These are phyloP conservation scores for Debaryomycetaceae sp. DNA, from an alignment of 1,139 yeast species.

Conservation along the genomic window DNA sequence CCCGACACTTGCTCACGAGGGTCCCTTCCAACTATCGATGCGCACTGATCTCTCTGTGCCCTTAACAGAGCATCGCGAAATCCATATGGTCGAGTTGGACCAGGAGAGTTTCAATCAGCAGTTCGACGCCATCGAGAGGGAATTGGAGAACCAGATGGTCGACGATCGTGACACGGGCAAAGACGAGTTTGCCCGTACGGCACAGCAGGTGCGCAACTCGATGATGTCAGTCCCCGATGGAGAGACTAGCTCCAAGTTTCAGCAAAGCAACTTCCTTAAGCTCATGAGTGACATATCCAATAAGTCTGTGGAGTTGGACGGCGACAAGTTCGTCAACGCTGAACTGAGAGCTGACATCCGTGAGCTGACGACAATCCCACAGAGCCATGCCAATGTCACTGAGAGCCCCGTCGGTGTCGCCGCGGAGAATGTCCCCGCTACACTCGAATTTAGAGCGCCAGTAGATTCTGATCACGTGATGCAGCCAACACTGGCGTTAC, in stretches of 20 bases:
- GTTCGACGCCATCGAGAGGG: constrained; percentile 34
- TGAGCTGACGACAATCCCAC: constrained; percentile 10
- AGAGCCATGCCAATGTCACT: background rate
- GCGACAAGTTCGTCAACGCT: constrained; percentile 34
- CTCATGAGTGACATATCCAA: constrained; percentile 38
- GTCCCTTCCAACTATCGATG: constrained; percentile 15
- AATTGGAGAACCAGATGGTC: constrained; percentile 15
- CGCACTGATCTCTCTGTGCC: constrained; percentile 16
- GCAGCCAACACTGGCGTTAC: no score
- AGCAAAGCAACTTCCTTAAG: constrained; percentile 36
- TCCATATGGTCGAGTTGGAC: constrained; percentile 27
- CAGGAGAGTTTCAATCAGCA: constrained; percentile 29
- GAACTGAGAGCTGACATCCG: constrained; percentile 26
- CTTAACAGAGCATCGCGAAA: constrained; percentile 26
- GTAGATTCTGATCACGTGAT: constrained; percentile 16
- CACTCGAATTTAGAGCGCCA: constrained; percentile 2
- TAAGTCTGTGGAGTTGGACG: constrained; percentile 36
- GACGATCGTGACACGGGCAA: constrained; percentile 20
- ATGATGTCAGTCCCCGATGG: constrained; percentile 20
- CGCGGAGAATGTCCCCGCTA: no score
- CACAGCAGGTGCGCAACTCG: constrained; percentile 32
- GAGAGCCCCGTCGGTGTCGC: constrained; percentile 3
- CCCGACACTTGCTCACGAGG: constrained; percentile 2
- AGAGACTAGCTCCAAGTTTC: constrained; percentile 30
- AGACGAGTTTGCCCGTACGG: constrained; percentile 40